These are phyloP conservation scores for Clausena lansium DNA, from an alignment of 345 rosid genomes.

Conservation along the genomic window DNA sequence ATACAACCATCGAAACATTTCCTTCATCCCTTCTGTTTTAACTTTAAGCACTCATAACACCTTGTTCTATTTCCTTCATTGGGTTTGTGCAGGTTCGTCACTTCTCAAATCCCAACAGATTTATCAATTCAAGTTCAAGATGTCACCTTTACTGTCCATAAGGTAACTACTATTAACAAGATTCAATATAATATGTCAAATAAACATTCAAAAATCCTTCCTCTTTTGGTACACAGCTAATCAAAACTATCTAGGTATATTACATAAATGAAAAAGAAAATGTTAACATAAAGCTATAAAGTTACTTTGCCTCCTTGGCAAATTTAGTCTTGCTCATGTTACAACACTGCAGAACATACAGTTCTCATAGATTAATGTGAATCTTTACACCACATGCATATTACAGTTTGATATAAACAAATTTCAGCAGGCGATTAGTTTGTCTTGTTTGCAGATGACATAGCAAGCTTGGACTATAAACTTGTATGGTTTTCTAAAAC, in stretches of 20 bases:
- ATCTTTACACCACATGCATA: not conserved
- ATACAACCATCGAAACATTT: not conserved
- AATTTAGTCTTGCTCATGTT: not conserved
- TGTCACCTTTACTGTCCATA: slow-evolving; percentile 64
- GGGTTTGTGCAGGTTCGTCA: slow-evolving; percentile 55
- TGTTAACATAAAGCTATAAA: not conserved
- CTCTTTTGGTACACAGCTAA: not conserved
- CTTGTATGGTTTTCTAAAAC: not conserved
- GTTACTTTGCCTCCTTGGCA: not conserved
- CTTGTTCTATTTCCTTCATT: not conserved
- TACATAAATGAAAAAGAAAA: not conserved
- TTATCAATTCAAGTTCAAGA: slow-evolving; percentile 60
- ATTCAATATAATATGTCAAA: not conserved
- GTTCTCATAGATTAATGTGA: not conserved
- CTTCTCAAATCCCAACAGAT: slow-evolving; percentile 66
- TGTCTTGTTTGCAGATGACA: not conserved
- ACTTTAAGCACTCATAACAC: not conserved
- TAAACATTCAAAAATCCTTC: not conserved
- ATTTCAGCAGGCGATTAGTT: not conserved
- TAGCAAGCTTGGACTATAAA: no score
- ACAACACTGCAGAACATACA: not conserved
- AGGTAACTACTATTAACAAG: slow-evolving; percentile 41
- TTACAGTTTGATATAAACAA: not conserved
- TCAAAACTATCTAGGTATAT: not conserved
- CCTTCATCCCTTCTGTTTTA: not conserved